Evolutionary conservation across 1,139 yeast genomes (phyloP).

Genomic region (Pichia sp.): DNA sequence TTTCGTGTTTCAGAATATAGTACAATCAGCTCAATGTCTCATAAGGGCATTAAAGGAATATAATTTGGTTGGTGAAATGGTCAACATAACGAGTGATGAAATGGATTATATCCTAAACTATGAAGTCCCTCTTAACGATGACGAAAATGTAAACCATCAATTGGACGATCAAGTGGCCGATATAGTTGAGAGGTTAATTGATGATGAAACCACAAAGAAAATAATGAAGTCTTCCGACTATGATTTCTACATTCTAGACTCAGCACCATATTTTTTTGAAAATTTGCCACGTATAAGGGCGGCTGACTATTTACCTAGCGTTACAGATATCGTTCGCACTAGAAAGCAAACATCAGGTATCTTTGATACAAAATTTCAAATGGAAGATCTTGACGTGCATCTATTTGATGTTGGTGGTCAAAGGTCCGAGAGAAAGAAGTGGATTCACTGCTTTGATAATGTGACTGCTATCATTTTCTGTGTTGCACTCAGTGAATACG

Average conservation of each 20-base stretch:
- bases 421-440: conserved; percentile 84
- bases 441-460: conserved; percentile 94
- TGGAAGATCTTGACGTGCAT: conserved; percentile 72
- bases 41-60: conserved; percentile 50
- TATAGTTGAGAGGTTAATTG: conserved; percentile 46
- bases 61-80: conserved; percentile 39
- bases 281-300: conserved; percentile 57
- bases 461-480: conserved; percentile 86
- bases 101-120: conserved; percentile 41
- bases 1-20: conserved; percentile 58
- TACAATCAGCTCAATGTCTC: conserved; percentile 59
- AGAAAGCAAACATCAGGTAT: conserved; percentile 93
- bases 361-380: conserved; percentile 70
- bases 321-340: conserved; percentile 74
- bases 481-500: conserved; percentile 86
- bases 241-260: conserved; percentile 79
- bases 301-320: conserved; percentile 61
- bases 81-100: conserved; percentile 32
- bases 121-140: conserved; percentile 34
- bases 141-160: conserved; percentile 34
- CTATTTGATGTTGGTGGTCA: conserved; percentile 95
- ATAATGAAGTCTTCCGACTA: conserved; percentile 57
- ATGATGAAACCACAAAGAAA: conserved; percentile 50
- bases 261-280: conserved; percentile 73
- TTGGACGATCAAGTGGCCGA: conserved; percentile 38